Evolutionary conservation across 1,284 basidiomycete genomes (phyloP), one percentile per base, ranked within the genome.

Genomic region (Meripilus lineatus): DNA sequence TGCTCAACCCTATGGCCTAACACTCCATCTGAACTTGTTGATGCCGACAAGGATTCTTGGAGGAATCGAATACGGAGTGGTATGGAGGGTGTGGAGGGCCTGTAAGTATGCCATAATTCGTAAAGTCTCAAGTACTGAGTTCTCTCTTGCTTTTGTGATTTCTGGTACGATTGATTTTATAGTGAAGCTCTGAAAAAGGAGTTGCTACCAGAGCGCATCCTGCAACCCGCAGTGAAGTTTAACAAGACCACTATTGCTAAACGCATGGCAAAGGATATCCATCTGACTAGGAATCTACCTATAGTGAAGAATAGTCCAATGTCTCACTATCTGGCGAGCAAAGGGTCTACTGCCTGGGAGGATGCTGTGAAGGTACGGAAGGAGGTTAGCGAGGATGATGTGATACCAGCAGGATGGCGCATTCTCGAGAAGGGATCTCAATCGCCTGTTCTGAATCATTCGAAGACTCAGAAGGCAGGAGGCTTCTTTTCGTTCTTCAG

Each of bases 261-360:
- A 53, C 68, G 75, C 37, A 70, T 79, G 66, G 66, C 71, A 3
- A 75, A 79, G 5, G 69, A 80, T 8, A 61, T 88, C 14, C 77
- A 75, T 38, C 60, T 81, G 38, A 84, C 84, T 0, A 75, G 80
- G 47, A 75, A 83, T 51, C 58, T 72, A 30, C 60, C 73, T 2
- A 55, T 77, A 21, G 70, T 77, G 4, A 71, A 70, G 18, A 59
- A 56, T 30, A 84, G 84, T 51, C 85, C 85, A 2, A 71, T 87
- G 62, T 70, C 79, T 8, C 68, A 77, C 45, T 79, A 84, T 53
- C 57, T 84, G 32, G 68, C 76, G 7, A 77, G 81, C 0, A 85
- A 82, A 59, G 84, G 83, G 2, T 82, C 81, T 3, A 74, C 75
- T 14, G 77, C 83, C 23, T 89, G 86, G 86, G 82, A 88, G 56